These are phyloP conservation scores for Yamadazyma siamensis DNA, from an alignment of 1,139 yeast species.

Conservation along the genomic window DNA sequence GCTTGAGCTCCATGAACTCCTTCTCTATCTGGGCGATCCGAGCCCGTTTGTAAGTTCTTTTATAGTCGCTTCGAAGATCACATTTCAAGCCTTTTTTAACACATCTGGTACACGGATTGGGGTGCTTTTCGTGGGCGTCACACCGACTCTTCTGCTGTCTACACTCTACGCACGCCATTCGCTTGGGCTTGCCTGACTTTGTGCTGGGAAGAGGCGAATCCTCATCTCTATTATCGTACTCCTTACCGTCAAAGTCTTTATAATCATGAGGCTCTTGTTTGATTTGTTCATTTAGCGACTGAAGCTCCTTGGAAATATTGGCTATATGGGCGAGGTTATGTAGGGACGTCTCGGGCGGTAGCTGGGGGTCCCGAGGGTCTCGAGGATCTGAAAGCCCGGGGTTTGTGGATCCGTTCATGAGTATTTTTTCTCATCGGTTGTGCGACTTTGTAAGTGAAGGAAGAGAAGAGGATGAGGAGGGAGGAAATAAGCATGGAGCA, in stretches of 20 bases:
- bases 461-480: too few species aligned
- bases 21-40: constrained; percentile 79
- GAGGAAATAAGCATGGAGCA: too few species aligned
- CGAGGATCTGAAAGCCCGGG: too few species aligned
- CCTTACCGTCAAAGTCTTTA: too few species aligned
- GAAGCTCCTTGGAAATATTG: constrained; percentile 43
- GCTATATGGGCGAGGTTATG: constrained; percentile 46
- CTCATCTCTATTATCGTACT: constrained; percentile 6
- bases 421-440: too few species aligned
- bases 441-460: too few species aligned
- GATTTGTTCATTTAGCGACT: constrained; percentile 26
- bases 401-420: too few species aligned
- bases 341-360: constrained; percentile 18
- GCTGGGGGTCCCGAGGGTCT: too few species aligned
- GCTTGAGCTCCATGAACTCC: constrained; percentile 68
- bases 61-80: constrained; percentile 73
- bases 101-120: constrained; percentile 84
- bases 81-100: constrained; percentile 66
- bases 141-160: constrained; percentile 91
- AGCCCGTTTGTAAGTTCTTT: constrained; percentile 85
- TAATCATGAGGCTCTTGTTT: too few species aligned
- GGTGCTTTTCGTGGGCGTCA: constrained; percentile 75
- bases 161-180: constrained; percentile 93
- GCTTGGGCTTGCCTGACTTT: constrained; percentile 36
- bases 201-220: constrained; percentile 5